Evolutionary conservation across 2,329 filamentous ascomycete genomes (phyloP), one percentile per base, ranked within the genome.

Genomic region (Diplodia scrobiculata): DNA sequence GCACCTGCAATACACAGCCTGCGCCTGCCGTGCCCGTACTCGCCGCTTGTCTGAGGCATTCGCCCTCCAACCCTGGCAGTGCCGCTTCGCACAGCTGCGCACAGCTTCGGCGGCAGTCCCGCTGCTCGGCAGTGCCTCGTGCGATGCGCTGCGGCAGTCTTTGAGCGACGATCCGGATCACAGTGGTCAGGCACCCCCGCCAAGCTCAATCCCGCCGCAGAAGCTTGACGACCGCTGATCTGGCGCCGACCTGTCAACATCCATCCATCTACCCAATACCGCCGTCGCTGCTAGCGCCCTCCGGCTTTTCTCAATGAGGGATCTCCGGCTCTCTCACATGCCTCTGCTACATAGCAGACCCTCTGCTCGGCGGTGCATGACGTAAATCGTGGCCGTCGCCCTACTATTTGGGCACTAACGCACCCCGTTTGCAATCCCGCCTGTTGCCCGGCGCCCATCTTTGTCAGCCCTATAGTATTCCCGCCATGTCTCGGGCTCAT

Each of bases 221-320:
- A 58, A 58, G 54, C 54, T 58, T 29, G 27, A 7, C 10, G n/a
- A 13, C 32, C 17, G 53, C 53, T 58, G 53, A 58, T 58, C 52
- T 21, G 32, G 14, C 53, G 21, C 32, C 45, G 54, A 47, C 19
- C 54, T 59, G 54, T 32, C 53, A 58, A 58, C 36, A 10, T 19
- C 38, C 25, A 19, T 19, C 38, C 29, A 27, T 41, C 38, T 9
- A 14, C 17, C 36, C 10, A 29, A 19, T 25, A 4, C 54, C 54
- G 38, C 38, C 55, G 55, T 60, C 38, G 38, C 55, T 19, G 38
- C 38, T 60, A 48, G 55, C 32, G 38, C 25, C 38, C 38, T 41
- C 54, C 11, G 51, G 1, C 36, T 9, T 9, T 27, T 58, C 36
- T 21, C 36, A 21, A 58, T 58, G 21, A 29, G 52, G 52, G 11